A percentile compares a stretch with the other conserved stretches of the same genome.
These are phyloP conservation scores for bread wheat (Triticum aestivum) DNA, from an alignment of 176 grass and related monocot species.

Conservation along the genomic window IWGSC_CS_RefSeq_v2.1 NC_057801.1:847799972-847800471, in stretches of 20 bases:
- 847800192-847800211: conserved; percentile 98
- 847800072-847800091: conserved; percentile 89
- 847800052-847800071: conserved; percentile 95
- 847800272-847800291: background rate
- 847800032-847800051: conserved; percentile 88
- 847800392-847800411: conserved; percentile 99
- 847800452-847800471: conserved; percentile 97
- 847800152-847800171: conserved; percentile 93
- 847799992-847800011: conserved; percentile 99
- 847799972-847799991: conserved; percentile 99
- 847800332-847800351: conserved; percentile 97
- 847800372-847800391: conserved; percentile 92
- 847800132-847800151: conserved; percentile 94
- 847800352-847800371: conserved; percentile 96
- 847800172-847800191: conserved; percentile 97
- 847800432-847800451: conserved; percentile 95
- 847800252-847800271: conserved; percentile 18
- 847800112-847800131: conserved; percentile 99
- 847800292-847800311: background rate
- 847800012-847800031: conserved; percentile 99
- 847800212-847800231: conserved; percentile 76
- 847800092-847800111: conserved; percentile 92
- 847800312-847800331: conserved; percentile 14
- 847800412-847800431: conserved; percentile 82
- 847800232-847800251: conserved; percentile 56